Evolutionary conservation across 306 rosid genomes (phyloP).

Genomic region (Dalbergia oliveri): DNA sequence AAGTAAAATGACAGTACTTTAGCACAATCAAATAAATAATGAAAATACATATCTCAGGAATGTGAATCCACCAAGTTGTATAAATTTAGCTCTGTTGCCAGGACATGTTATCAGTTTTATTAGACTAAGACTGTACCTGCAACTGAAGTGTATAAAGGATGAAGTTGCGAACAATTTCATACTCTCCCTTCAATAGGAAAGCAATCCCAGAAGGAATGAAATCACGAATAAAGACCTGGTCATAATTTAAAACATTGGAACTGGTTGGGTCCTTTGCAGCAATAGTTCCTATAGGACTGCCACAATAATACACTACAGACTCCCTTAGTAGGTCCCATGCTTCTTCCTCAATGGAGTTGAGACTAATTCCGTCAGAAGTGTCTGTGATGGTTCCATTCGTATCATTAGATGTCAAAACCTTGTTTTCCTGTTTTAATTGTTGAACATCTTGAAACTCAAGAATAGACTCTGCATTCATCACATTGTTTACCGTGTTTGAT

Average conservation of each 20-base stretch:
- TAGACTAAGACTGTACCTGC: conserved; percentile 66
- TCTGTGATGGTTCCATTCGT: conserved; percentile 61
- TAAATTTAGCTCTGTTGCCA: neutral
- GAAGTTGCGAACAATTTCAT: conserved; percentile 87
- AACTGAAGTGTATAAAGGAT: conserved; percentile 87
- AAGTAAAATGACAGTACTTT: conserved; percentile 15
- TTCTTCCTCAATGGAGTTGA: conserved; percentile 73
- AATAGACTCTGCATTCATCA: conserved; percentile 46
- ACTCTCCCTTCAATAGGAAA: conserved; percentile 86
- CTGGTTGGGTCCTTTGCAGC: conserved; percentile 82
- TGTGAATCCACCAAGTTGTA: conserved; percentile 5
- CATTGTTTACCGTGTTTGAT: conserved; percentile 48
- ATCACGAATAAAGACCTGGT: conserved; percentile 91
- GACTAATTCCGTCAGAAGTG: conserved; percentile 44
- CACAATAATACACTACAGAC: conserved; percentile 76
- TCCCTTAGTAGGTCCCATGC: conserved; percentile 86
- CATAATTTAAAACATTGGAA: conserved; percentile 78
- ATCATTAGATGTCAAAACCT: conserved; percentile 52
- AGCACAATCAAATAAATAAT: conserved; percentile 29
- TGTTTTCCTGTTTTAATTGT: conserved; percentile 58
- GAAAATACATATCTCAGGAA: conserved; percentile 20
- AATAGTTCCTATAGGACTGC: conserved; percentile 87
- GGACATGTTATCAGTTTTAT: conserved; percentile 18
- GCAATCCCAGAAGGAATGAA: conserved; percentile 93
- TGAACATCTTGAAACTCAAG: conserved; percentile 66